Evolutionary conservation across 1,139 yeast genomes (phyloP).

Genomic region (Geotrichum bryndzae): DNA sequence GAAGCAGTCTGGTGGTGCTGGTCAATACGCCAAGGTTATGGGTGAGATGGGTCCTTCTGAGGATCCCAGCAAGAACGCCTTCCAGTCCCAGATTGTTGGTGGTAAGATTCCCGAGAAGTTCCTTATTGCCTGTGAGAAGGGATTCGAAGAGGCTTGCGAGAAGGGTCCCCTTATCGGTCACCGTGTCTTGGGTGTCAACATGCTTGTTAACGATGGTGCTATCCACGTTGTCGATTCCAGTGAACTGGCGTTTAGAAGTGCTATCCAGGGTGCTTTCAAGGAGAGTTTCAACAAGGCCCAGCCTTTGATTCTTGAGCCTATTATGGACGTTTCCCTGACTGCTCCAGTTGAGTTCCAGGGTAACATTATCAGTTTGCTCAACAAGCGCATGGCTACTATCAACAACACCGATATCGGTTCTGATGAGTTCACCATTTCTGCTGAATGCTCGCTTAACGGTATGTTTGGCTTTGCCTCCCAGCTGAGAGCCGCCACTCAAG

Average conservation of each 20-base stretch:
- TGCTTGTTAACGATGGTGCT: constrained; percentile 95
- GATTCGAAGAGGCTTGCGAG: constrained; percentile 90
- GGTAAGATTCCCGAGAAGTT: constrained; percentile 96
- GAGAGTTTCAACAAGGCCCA: constrained; percentile 79
- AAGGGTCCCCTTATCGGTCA: constrained; percentile 97
- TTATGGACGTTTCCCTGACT: constrained; percentile 86
- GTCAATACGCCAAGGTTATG: constrained; percentile 96
- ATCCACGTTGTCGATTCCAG: constrained; percentile 96
- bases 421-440: constrained; percentile 88
- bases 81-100: constrained; percentile 86
- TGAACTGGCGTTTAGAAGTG: constrained; percentile 90
- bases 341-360: constrained; percentile 98
- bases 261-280: constrained; percentile 85
- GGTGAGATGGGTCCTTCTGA: constrained; percentile 50
- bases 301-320: constrained; percentile 91
- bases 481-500: constrained; percentile 94
- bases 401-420: constrained; percentile 89
- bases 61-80: constrained; percentile 51
- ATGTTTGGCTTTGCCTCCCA: constrained; percentile 96
- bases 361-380: constrained; percentile 79
- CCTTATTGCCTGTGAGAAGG: constrained; percentile 89
- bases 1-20: constrained; percentile 99
- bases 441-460: constrained; percentile 91
- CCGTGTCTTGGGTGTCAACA: constrained; percentile 82
- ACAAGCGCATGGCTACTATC: constrained; percentile 88